Base-by-base conservation (phyloP, 306 rosid species). In the Abrus pulchellus region DNA sequence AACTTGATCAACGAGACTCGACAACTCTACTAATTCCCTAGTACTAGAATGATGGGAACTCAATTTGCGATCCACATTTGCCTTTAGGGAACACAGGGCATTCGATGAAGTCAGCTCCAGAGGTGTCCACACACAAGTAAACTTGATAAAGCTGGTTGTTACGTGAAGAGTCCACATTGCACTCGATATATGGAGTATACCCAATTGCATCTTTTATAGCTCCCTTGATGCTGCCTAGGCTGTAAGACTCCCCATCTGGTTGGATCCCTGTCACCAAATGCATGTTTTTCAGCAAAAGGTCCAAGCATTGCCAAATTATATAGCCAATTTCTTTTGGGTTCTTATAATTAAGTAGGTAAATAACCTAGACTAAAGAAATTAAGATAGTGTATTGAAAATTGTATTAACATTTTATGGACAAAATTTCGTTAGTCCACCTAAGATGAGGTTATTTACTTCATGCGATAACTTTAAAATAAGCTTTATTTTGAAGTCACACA, bases 1-100 rank as follows among this genome's bases (percentile, higher is more conserved):
- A 48, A 69, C 45, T 1, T 49, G 30, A 14, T 61, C 41, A 38
- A 38, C 41, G 41, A 3, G 47, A 7, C 28, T 49, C 3, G n/a
- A 7, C 7, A 12, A 1, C 0, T 32, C 2, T 9, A 67, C 2
- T 67, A 1, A 27, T n/a, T 71, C 34, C 20, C 33, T 14, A 4
- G 54, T 1, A 9, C 53, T 65, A 87, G 68, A 87, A 90, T 70
- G 88, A 28, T 9, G 93, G 87, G 50, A 87, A 87, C 62, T 77
- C 55, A 74, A 86, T 62, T 0, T 14, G 4, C 11, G 91, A 74
- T 0, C 75, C 79, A 57, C 82, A 87, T 71, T 47, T 75, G 30
- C 41, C 68, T 0, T 0, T 67, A 1, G 90, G 92, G 34, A 78
- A 56, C 27, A 82, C 75, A 2, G 90, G 86, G 65, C 92, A 86